A percentile compares a stretch with the other conserved stretches of the same genome.
phyloP scores from a whole-genome alignment of 352 stramenopile genomes.

The Albugo candida region DNA sequence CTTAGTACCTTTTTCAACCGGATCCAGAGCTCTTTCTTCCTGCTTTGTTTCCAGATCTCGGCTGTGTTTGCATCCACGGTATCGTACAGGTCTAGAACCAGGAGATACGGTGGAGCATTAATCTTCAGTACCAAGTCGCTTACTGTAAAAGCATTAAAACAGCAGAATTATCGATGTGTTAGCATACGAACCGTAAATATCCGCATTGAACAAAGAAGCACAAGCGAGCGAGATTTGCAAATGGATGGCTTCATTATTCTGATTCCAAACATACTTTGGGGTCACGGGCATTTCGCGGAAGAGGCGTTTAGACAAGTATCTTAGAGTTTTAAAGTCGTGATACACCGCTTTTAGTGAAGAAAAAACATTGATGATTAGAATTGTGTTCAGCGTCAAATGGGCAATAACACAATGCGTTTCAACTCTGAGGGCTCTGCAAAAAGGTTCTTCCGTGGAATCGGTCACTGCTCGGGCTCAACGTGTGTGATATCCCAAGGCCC shows the following conservation, averaged over 20 bases:
- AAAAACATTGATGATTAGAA: no score
- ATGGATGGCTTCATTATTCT: slow-evolving; percentile 25
- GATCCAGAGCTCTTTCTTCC: slow-evolving; percentile 5
- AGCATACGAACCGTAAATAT: slow-evolving; percentile 34
- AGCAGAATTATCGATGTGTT: background rate
- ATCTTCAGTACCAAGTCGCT: slow-evolving; percentile 67
- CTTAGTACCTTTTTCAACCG: slow-evolving; percentile 20
- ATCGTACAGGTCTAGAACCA: slow-evolving; percentile 45
- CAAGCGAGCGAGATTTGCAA: slow-evolving; percentile 34
- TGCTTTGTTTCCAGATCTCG: no score
- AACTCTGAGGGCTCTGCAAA: no score
- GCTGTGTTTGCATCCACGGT: slow-evolving; percentile 27
- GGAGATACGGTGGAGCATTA: slow-evolving; percentile 51
- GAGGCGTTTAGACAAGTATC: no score
- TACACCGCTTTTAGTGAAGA: no score
- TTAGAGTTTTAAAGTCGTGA: no score
- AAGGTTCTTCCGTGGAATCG: no score
- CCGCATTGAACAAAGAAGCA: slow-evolving; percentile 20
- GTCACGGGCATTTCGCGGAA: slow-evolving; percentile 28
- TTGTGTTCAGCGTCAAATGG: no score
- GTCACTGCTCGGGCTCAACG: slow-evolving; percentile 1
- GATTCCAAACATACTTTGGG: slow-evolving; percentile 41
- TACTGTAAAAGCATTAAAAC: slow-evolving; percentile 15
- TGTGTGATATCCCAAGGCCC: slow-evolving; percentile 84
- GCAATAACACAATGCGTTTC: no score